Conservation (phyloP, 768 basidiomycete species). For the Dacryopinax spathularia region DNA sequence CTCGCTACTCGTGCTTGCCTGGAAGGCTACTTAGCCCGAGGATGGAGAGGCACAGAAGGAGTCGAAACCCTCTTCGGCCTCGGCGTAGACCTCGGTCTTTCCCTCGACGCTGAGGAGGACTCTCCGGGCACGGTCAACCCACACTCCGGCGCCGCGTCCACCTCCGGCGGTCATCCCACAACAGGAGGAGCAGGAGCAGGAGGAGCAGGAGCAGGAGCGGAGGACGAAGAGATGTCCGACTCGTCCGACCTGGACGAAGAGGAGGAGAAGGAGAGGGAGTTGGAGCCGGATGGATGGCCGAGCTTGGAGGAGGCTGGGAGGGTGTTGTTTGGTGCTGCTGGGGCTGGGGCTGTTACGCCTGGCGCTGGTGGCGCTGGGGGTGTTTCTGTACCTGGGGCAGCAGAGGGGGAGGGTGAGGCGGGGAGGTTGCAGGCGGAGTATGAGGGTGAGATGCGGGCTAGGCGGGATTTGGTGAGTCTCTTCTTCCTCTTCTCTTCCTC, state of each 20-base stretch:
- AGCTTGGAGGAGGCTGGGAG: background rate
- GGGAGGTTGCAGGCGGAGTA: background rate
- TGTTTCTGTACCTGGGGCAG: background rate
- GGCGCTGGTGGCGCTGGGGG: too few relatives aligned
- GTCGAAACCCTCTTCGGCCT: constrained; percentile 52
- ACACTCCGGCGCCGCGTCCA: background rate
- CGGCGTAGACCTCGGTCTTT: constrained; percentile 37
- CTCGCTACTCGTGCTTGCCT: constrained; percentile 69
- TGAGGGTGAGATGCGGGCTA: background rate
- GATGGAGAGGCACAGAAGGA: constrained; percentile 61
- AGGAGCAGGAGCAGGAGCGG: constrained; percentile 3
- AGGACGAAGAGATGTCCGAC: constrained; percentile 3
- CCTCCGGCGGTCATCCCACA: background rate
- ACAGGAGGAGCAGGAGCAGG: constrained; percentile 3
- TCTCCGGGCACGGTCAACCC: too few relatives aligned
- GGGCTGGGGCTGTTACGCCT: too few relatives aligned
- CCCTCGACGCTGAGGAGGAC: constrained; percentile 5
- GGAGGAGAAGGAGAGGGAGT: background rate
- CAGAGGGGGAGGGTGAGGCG: background rate
- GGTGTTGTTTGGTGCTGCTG: too few relatives aligned
- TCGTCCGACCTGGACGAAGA: too few relatives aligned
- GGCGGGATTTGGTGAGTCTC: background rate
- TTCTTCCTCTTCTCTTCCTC: background rate
- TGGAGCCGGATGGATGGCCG: constrained; percentile 2
- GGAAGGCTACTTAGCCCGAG: constrained; percentile 70